Conservation (phyloP, 108 stramenopile species). For the Fragilaria radians region DNA sequence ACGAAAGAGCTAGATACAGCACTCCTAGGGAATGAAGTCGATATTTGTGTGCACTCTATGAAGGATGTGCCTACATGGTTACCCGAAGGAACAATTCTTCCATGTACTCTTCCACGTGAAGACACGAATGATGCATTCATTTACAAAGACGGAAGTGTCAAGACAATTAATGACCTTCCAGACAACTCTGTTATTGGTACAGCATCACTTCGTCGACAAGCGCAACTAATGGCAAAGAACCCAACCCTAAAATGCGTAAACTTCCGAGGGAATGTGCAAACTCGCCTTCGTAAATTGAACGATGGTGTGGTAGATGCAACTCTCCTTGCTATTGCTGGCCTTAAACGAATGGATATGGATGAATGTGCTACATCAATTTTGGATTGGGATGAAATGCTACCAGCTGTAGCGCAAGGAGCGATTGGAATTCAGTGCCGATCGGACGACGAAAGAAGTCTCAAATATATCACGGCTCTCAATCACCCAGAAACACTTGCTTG, state of each 20-base stretch:
- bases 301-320: slow-evolving; percentile 98
- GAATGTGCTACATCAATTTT: slow-evolving; percentile 87
- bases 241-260: slow-evolving; percentile 96
- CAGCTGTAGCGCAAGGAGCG: slow-evolving; percentile 99
- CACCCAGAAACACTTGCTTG: slow-evolving; percentile 88
- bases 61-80: slow-evolving; percentile 99
- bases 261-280: slow-evolving; percentile 99
- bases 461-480: slow-evolving; percentile 91
- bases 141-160: slow-evolving; percentile 45
- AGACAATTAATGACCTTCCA: slow-evolving; percentile 81
- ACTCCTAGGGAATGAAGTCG: slow-evolving; percentile 93
- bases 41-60: slow-evolving; percentile 99
- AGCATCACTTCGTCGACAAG: slow-evolving; percentile 95
- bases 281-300: slow-evolving; percentile 97
- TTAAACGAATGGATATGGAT: slow-evolving; percentile 98
- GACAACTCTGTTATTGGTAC: slow-evolving; percentile 95
- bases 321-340: slow-evolving; percentile 95
- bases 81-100: slow-evolving; percentile 93
- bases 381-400: slow-evolving; percentile 96
- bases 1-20: slow-evolving; percentile 99
- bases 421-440: slow-evolving; percentile 98
- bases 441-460: slow-evolving; percentile 86
- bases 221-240: slow-evolving; percentile 91
- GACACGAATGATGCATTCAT: slow-evolving; percentile 99
- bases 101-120: slow-evolving; percentile 96